A percentile compares a stretch with the other conserved stretches of the same genome.
These are phyloP conservation scores for Trichoderma semiorbis DNA, from an alignment of 2,329 filamentous ascomycete genomes.

Conservation along the genomic window DNA sequence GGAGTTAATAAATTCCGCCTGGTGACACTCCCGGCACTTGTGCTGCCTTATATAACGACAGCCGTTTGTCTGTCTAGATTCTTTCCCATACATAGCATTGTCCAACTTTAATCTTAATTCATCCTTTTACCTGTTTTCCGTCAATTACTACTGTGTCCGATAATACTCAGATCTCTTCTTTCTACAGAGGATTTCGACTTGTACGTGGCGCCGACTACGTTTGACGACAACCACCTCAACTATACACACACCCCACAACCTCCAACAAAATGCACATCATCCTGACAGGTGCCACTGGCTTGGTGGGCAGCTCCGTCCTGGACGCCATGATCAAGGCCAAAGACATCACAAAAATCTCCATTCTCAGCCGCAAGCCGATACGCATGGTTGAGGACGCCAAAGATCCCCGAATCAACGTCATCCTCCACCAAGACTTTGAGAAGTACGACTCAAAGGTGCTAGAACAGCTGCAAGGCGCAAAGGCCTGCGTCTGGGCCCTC, in stretches of 20 bases:
- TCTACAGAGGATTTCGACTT: neutral
- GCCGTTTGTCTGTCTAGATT: neutral
- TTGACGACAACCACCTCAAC: neutral
- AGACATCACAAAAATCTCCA: constrained; percentile 61
- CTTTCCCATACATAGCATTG: neutral
- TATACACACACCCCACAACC: neutral
- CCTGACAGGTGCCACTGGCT: constrained; percentile 65
- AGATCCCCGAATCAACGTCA: constrained; percentile 60
- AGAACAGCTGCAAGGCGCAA: constrained; percentile 57
- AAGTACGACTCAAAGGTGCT: constrained; percentile 57
- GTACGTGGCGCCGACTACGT: neutral
- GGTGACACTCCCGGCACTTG: neutral
- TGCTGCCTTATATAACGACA: neutral
- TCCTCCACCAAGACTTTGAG: constrained; percentile 65
- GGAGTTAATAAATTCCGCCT: neutral
- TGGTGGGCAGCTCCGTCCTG: constrained; percentile 59
- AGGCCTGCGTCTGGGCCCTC: constrained; percentile 70
- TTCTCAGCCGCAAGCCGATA: constrained; percentile 64
- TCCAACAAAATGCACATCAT: constrained; percentile 55
- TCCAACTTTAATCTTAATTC: neutral
- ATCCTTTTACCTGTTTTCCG: neutral
- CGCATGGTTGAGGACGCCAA: constrained; percentile 55
- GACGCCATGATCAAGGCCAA: constrained; percentile 56
- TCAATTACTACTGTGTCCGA: neutral
- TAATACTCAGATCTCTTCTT: neutral